phyloP scores from a whole-genome alignment of 441 rosid species.

The Populus hybrid region DNA sequence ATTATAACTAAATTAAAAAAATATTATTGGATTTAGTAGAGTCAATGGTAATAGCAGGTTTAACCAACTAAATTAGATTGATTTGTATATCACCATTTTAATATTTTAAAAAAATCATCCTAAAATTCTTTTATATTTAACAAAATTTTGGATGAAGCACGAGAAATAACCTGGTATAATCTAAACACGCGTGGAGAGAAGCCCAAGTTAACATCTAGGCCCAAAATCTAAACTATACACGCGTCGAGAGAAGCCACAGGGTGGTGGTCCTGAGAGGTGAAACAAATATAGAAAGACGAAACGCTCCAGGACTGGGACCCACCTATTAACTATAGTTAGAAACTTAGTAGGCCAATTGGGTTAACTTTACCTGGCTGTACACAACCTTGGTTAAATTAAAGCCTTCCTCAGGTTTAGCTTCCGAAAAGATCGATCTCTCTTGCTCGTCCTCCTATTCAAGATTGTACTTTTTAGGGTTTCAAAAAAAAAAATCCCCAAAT shows the following conservation, averaged over 20 bases:
- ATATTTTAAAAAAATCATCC: too few relatives aligned
- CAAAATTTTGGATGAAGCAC: too few relatives aligned
- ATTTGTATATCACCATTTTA: too few relatives aligned
- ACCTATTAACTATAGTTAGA: neutral
- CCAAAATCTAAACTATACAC: neutral
- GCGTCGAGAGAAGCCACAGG: neutral
- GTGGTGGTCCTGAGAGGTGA: neutral
- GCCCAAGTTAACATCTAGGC: neutral
- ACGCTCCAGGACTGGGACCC: neutral
- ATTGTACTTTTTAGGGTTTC: slow-evolving; percentile 2
- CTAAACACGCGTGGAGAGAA: neutral
- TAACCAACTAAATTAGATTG: too few relatives aligned
- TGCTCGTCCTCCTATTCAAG: neutral
- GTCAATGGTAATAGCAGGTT: too few relatives aligned
- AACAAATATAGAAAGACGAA: neutral
- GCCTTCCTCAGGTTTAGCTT: slow-evolving; percentile 6
- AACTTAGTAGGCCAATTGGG: neutral
- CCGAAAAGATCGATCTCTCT: slow-evolving; percentile 10
- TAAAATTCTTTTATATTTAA: too few relatives aligned
- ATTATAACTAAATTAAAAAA: neutral
- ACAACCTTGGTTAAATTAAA: slow-evolving; percentile 23
- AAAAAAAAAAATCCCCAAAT: neutral
- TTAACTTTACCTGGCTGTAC: neutral
- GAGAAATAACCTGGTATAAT: too few relatives aligned
- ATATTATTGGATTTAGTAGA: too few relatives aligned